phyloP scores from a whole-genome alignment of 495 filamentous ascomycete species.

The Aspergillus mulundensis region DNA sequence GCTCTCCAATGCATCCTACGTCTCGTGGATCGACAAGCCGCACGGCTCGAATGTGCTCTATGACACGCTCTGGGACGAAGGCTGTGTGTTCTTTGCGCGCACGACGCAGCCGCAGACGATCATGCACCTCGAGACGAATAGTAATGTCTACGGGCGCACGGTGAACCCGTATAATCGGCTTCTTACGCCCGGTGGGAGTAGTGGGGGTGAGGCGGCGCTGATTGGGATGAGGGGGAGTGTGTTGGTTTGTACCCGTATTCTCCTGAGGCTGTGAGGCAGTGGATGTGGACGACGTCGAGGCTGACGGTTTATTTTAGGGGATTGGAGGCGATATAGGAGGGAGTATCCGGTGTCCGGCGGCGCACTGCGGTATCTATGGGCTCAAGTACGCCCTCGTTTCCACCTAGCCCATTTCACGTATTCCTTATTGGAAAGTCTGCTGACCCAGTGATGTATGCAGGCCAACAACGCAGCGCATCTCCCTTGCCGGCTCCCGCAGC shows the following conservation, averaged over 20 bases:
- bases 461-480: not conserved
- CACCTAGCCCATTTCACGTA: too few relatives aligned
- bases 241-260: not conserved
- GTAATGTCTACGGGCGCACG: not conserved
- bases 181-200: not conserved
- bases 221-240: not conserved
- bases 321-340: not conserved
- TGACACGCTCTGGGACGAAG: not conserved
- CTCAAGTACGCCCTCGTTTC: not conserved
- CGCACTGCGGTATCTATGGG: not conserved
- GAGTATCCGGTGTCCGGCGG: not conserved
- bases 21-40: not conserved
- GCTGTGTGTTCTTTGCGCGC: not conserved
- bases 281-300: too few relatives aligned
- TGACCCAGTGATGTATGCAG: too few relatives aligned
- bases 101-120: not conserved
- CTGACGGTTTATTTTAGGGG: too few relatives aligned
- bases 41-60: not conserved
- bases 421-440: too few relatives aligned
- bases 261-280: too few relatives aligned
- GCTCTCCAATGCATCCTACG: too few relatives aligned
- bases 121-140: not conserved
- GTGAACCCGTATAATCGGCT: not conserved
- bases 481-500: not conserved
- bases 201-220: not conserved